Conservation (phyloP, 2,329 filamentous ascomycete species). For the Penicillium vulpinum region DNA sequence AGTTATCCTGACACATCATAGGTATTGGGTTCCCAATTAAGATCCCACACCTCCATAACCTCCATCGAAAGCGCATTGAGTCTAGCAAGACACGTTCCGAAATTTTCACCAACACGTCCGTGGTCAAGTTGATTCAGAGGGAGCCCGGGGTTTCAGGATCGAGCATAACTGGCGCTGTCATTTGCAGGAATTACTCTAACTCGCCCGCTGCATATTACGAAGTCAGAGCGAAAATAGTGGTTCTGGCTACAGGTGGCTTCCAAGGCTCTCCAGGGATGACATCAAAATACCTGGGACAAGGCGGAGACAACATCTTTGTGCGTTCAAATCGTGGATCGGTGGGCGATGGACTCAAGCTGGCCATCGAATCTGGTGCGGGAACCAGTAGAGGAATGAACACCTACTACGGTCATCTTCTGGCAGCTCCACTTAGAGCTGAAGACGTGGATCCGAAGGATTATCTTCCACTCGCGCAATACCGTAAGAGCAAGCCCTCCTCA, state of each 20-base stretch:
- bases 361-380: constrained; percentile 23
- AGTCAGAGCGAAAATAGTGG: constrained; percentile 21
- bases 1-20: not conserved
- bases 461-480: constrained; percentile 28
- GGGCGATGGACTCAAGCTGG: constrained; percentile 28
- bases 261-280: constrained; percentile 24
- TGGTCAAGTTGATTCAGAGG: constrained; percentile 27
- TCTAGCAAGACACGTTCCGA: constrained; percentile 18
- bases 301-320: constrained; percentile 30
- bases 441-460: constrained; percentile 27
- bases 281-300: constrained; percentile 24
- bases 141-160: constrained; percentile 22
- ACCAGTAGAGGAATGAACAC: constrained; percentile 30
- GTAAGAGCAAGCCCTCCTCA: constrained; percentile 8
- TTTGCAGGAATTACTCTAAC: constrained; percentile 10
- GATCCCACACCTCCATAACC: constrained; percentile 22
- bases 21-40: constrained; percentile 32
- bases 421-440: constrained; percentile 24
- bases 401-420: constrained; percentile 30
- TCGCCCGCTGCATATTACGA: constrained; percentile 10
- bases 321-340: constrained; percentile 29
- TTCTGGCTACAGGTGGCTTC: constrained; percentile 31
- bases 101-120: constrained; percentile 21
- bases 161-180: constrained; percentile 23
- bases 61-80: constrained; percentile 21